Conservation (phyloP, 495 filamentous ascomycete species). For the Daldinia decipiens region DNA sequence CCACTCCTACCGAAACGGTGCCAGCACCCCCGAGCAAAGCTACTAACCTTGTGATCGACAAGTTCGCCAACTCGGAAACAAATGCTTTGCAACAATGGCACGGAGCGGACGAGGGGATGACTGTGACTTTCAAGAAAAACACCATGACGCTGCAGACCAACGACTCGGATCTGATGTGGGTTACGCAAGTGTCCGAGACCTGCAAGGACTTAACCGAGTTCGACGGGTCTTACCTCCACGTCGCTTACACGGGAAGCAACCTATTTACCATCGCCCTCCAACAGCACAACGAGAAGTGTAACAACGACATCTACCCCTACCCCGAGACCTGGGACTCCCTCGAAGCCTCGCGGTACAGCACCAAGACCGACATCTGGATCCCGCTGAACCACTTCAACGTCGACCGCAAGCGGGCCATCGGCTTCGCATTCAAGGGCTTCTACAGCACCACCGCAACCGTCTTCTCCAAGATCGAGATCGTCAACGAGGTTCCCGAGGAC, state of each 20-base stretch:
- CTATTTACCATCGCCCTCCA: constrained; percentile 76
- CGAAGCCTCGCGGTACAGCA: constrained; percentile 73
- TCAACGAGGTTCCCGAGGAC: constrained; percentile 61
- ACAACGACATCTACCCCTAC: constrained; percentile 67
- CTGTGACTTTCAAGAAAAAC: constrained; percentile 59
- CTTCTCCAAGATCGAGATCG: constrained; percentile 72
- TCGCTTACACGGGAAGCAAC: constrained; percentile 72
- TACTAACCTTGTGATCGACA: constrained; percentile 71
- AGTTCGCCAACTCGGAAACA: constrained; percentile 62
- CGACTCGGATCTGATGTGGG: constrained; percentile 75
- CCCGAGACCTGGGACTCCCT: constrained; percentile 80
- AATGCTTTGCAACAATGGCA: constrained; percentile 79
- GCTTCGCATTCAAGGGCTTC: constrained; percentile 76
- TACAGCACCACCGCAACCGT: constrained; percentile 63
- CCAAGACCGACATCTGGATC: constrained; percentile 71
- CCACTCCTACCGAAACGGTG: constrained; percentile 58
- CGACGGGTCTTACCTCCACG: constrained; percentile 71
- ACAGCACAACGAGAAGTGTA: constrained; percentile 74
- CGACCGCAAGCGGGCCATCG: constrained; percentile 67
- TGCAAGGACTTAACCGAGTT: constrained; percentile 71
- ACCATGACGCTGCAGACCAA: constrained; percentile 68
- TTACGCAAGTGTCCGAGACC: constrained; percentile 68
- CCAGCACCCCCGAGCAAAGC: constrained; percentile 60
- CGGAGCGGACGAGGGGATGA: constrained; percentile 70
- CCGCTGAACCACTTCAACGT: constrained; percentile 79